These are phyloP conservation scores for Nakazawaea wyomingensis DNA, from an alignment of 805 yeast species.

Conservation along the genomic window DNA sequence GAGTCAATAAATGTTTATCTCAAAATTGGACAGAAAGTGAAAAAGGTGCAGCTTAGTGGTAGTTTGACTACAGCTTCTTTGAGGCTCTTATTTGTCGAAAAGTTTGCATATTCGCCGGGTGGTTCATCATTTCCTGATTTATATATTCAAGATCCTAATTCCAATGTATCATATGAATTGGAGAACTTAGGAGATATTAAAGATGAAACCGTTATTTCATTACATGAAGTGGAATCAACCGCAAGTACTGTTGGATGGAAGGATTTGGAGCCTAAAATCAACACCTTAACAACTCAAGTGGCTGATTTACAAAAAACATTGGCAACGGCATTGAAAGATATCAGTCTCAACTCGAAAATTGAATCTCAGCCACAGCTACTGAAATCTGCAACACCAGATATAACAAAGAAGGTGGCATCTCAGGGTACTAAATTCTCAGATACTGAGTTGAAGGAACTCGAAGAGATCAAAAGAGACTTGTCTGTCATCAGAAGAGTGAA, in stretches of 20 bases:
- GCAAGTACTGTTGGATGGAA: constrained; percentile 18
- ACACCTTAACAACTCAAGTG: constrained; percentile 22
- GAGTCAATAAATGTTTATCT: constrained; percentile 34
- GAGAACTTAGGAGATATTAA: constrained; percentile 60
- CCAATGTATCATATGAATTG: constrained; percentile 68
- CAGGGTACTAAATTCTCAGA: too few species aligned
- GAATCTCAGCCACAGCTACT: too few species aligned
- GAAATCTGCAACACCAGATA: constrained; percentile 19
- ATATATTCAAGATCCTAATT: constrained; percentile 57
- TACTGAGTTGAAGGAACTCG: constrained; percentile 26
- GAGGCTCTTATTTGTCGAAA: constrained; percentile 76
- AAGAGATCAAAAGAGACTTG: constrained; percentile 52
- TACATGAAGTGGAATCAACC: constrained; percentile 40
- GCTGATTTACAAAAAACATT: constrained; percentile 20
- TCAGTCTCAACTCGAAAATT: background rate
- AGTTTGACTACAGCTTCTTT: constrained; percentile 50
- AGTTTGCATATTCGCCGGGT: constrained; percentile 79
- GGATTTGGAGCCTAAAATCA: constrained; percentile 24
- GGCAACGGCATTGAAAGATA: constrained; percentile 8
- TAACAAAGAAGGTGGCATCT: constrained; percentile 17
- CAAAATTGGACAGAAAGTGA: constrained; percentile 46
- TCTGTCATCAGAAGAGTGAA: constrained; percentile 56
- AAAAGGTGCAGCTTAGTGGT: constrained; percentile 40
- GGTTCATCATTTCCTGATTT: constrained; percentile 70
- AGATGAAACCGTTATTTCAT: constrained; percentile 54